phyloP scores from a whole-genome alignment of 1,139 yeast species.

The Debaryomycetaceae sp. region DNA sequence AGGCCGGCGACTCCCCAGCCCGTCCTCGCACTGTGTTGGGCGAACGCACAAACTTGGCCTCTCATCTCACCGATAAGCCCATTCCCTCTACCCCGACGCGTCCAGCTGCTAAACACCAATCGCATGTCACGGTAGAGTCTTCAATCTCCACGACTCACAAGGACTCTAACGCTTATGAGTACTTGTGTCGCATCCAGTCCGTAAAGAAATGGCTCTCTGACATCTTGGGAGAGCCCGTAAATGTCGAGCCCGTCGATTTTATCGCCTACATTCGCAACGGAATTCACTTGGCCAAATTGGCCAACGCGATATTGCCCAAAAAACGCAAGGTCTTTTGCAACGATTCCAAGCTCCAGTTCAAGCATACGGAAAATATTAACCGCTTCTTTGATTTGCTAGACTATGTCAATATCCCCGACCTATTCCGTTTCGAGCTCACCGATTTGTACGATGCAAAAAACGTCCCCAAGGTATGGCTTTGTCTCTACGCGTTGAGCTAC shows the following conservation, averaged over 20 bases:
- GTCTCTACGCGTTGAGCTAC: conserved; percentile 81
- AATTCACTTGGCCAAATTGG: conserved; percentile 69
- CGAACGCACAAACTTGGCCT: background rate
- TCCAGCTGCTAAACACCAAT: no score
- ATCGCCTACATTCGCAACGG: conserved; percentile 65
- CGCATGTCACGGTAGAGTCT: no score
- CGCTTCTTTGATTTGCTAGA: conserved; percentile 67
- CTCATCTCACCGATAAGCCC: no score
- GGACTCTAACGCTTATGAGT: conserved; percentile 66
- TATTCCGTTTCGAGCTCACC: conserved; percentile 81
- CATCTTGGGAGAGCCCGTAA: conserved; percentile 44
- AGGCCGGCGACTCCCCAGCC: no score
- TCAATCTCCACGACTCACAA: no score
- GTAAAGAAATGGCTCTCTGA: conserved; percentile 48
- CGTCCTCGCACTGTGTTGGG: no score
- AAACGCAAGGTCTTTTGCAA: conserved; percentile 34
- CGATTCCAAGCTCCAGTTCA: conserved; percentile 58
- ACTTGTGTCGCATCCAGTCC: conserved; percentile 79
- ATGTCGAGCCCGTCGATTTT: conserved; percentile 42
- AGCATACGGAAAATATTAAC: conserved; percentile 89
- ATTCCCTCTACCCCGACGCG: no score
- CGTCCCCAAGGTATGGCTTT: conserved; percentile 88
- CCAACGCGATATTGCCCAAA: conserved; percentile 62
- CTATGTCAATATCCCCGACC: conserved; percentile 67
- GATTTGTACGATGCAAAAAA: conserved; percentile 90